phyloP scores from a whole-genome alignment of 2,329 filamentous ascomycete species.

The Diaporthe aspalathi region DNA sequence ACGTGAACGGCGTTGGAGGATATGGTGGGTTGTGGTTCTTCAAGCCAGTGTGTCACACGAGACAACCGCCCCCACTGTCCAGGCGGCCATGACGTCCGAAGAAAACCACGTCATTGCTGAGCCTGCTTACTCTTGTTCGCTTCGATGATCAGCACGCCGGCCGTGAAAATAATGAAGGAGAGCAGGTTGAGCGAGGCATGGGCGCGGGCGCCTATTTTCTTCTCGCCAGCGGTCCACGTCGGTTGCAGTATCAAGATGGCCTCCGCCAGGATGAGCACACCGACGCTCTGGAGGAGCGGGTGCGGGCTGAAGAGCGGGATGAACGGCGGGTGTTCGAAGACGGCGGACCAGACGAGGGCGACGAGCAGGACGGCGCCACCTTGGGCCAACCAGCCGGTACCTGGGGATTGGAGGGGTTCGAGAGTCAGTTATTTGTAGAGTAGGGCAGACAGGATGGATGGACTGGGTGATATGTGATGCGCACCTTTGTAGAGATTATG shows the following conservation, averaged over 20 bases:
- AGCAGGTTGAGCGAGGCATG: slow-evolving; percentile 77
- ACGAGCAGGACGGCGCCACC: slow-evolving; percentile 80
- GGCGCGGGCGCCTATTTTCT: slow-evolving; percentile 56
- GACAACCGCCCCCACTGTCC: not conserved
- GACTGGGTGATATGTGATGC: slow-evolving; percentile 38
- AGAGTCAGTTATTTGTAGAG: slow-evolving; percentile 27
- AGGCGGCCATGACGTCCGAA: not conserved
- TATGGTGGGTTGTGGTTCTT: not conserved
- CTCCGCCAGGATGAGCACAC: slow-evolving; percentile 80
- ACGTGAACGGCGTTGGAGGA: not conserved
- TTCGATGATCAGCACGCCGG: slow-evolving; percentile 78
- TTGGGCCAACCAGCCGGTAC: slow-evolving; percentile 85
- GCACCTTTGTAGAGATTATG: slow-evolving; percentile 81
- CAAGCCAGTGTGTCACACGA: not conserved
- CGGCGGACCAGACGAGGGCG: slow-evolving; percentile 79
- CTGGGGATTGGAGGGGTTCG: slow-evolving; percentile 57
- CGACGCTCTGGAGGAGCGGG: slow-evolving; percentile 77
- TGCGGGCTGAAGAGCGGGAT: slow-evolving; percentile 90
- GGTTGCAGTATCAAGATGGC: slow-evolving; percentile 89
- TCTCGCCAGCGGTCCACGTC: slow-evolving; percentile 81
- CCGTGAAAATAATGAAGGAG: slow-evolving; percentile 69
- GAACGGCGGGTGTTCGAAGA: slow-evolving; percentile 70
- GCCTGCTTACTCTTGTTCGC: slow-evolving; percentile 77
- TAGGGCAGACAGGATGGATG: slow-evolving; percentile 15
- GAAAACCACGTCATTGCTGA: slow-evolving; percentile 51